Percentiles rank a stretch among this genome's conserved stretches.
Evolutionary conservation across 2,329 filamentous ascomycete genomes (phyloP).

Genomic region (Aspergillus nomiae): DNA sequence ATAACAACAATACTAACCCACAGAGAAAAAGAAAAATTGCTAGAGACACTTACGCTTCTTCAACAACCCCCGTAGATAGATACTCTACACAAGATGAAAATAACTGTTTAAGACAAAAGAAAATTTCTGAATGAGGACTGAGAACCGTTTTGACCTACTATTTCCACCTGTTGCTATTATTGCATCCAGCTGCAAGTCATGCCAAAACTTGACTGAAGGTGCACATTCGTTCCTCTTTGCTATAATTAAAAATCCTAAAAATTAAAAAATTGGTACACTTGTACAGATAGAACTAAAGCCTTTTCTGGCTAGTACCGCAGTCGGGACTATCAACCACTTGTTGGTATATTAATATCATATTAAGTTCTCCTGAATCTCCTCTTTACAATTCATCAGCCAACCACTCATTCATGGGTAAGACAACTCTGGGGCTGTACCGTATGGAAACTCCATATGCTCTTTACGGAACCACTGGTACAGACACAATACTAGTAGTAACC

Average conservation of each 20-base stretch:
- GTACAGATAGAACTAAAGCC: neutral
- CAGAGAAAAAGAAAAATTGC: neutral
- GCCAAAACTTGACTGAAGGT: constrained; percentile 4
- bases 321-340: neutral
- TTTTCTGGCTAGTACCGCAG: neutral
- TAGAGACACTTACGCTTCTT: neutral
- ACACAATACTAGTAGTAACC: neutral
- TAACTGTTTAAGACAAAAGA: neutral
- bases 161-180: constrained; percentile 16
- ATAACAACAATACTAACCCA: neutral
- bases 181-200: constrained; percentile 25
- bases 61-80: neutral
- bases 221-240: neutral
- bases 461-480: neutral
- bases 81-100: neutral
- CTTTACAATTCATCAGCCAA: constrained; percentile 9
- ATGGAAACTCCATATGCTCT: neutral
- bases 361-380: constrained; percentile 8
- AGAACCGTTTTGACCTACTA: neutral
- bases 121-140: neutral
- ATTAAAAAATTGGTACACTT: neutral
- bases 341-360: constrained; percentile 2
- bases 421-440: constrained; percentile 10
- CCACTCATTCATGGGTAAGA: constrained; percentile 8
- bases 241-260: neutral